phyloP scores from a whole-genome alignment of 179 eudicot species.

The Sideroxylon spinosum region DNA sequence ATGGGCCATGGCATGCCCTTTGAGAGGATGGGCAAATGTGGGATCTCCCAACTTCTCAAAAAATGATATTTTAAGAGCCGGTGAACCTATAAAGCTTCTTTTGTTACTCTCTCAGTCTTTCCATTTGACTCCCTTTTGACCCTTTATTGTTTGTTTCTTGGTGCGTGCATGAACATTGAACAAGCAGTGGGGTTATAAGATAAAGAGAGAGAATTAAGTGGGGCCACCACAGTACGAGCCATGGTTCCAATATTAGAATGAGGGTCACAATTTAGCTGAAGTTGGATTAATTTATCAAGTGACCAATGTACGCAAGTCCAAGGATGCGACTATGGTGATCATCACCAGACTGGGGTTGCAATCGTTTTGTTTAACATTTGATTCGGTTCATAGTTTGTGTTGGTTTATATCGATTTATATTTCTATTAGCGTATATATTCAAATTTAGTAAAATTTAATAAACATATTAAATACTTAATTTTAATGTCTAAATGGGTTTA shows the following conservation, averaged over 20 bases:
- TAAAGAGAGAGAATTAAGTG: not conserved
- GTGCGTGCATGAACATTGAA: conserved; percentile 28
- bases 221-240: conserved; percentile 13
- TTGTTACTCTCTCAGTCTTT: conserved; percentile 12
- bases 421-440: too few relatives aligned
- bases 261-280: conserved; percentile 20
- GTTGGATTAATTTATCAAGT: conserved; percentile 19
- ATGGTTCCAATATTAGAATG: conserved; percentile 12
- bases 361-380: too few relatives aligned
- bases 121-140: conserved; percentile 27
- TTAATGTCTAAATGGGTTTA: too few relatives aligned
- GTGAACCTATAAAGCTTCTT: conserved; percentile 21
- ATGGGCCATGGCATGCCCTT: conserved; percentile 22
- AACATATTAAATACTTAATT: too few relatives aligned
- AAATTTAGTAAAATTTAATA: too few relatives aligned
- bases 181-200: too few relatives aligned
- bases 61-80: not conserved
- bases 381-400: too few relatives aligned
- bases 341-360: not conserved
- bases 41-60: conserved; percentile 4
- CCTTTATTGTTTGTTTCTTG: conserved; percentile 21
- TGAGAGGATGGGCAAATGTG: conserved; percentile 12
- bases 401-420: too few relatives aligned
- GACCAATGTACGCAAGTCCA: not conserved
- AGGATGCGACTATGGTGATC: not conserved